These are phyloP conservation scores for Tephrocybe sp. DNA, from an alignment of 768 basidiomycete species.

Conservation along the genomic window DNA sequence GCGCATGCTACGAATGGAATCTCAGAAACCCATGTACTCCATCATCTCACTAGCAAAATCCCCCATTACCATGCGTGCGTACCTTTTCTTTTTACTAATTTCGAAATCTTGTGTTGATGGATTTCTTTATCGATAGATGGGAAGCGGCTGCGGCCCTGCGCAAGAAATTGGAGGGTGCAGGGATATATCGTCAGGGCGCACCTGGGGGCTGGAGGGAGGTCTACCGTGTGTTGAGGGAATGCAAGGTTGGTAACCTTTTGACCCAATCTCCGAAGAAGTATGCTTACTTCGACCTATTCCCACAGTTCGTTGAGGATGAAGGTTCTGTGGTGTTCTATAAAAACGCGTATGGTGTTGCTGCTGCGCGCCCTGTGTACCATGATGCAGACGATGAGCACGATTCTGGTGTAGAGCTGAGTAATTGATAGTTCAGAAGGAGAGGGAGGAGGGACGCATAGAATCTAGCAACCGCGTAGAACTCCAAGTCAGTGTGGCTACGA, in stretches of 20 bases:
- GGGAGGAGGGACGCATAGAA: too few relatives aligned
- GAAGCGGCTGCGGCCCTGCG: conserved; percentile 87
- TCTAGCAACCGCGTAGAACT: too few relatives aligned
- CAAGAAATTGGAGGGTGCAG: conserved; percentile 61
- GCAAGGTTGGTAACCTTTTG: conserved; percentile 50
- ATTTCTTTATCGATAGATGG: conserved; percentile 31
- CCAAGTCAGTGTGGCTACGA: too few relatives aligned
- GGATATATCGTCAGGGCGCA: conserved; percentile 62
- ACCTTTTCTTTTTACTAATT: too few relatives aligned
- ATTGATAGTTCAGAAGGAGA: too few relatives aligned
- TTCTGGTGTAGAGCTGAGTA: too few relatives aligned
- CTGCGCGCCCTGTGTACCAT: conserved; percentile 48
- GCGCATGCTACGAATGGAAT: conserved; percentile 86
- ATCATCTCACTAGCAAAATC: conserved; percentile 94
- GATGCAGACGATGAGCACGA: conserved; percentile 22
- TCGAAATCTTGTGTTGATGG: too few relatives aligned
- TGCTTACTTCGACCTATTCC: too few relatives aligned
- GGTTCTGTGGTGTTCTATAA: conserved; percentile 77
- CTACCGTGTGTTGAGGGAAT: conserved; percentile 71
- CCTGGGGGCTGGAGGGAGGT: conserved; percentile 80
- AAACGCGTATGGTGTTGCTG: conserved; percentile 65
- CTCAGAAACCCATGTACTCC: conserved; percentile 89
- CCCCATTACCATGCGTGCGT: conserved; percentile 86
- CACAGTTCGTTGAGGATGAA: conserved; percentile 87
- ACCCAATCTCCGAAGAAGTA: too few relatives aligned